A percentile compares a stretch with the other conserved stretches of the same genome.
phyloP scores from a whole-genome alignment of 2,329 filamentous ascomycete genomes.

The Fonsecaea multimorphosa region DNA sequence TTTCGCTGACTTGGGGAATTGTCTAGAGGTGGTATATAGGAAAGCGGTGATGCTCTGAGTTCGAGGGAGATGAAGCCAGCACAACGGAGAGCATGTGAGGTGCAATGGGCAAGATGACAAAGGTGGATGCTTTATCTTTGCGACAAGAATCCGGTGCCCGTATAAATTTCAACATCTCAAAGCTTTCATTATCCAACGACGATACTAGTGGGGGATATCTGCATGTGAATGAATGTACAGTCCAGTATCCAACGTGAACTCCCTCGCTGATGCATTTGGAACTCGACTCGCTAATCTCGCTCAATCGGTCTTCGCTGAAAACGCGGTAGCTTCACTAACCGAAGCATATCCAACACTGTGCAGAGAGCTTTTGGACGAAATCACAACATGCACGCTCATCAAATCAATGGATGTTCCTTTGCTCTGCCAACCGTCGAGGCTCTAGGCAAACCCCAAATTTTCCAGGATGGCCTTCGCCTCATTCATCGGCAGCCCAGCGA shows the following conservation, averaged over 20 bases:
- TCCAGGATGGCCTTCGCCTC: slow-evolving; percentile 51
- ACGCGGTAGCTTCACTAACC: slow-evolving; percentile 8
- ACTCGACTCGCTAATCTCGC: slow-evolving; percentile 20
- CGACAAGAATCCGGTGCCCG: background rate
- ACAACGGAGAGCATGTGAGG: background rate
- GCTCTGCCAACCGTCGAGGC: background rate
- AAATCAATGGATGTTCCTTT: background rate
- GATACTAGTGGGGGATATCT: slow-evolving; percentile 5
- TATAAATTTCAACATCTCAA: background rate
- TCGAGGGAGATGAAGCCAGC: background rate
- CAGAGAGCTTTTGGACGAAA: slow-evolving; percentile 14
- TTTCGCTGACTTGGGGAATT: background rate
- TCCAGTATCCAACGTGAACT: slow-evolving; percentile 13
- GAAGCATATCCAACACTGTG: slow-evolving; percentile 15
- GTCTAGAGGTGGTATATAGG: background rate
- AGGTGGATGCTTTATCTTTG: background rate
- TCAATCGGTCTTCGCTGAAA: slow-evolving; percentile 8
- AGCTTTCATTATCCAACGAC: slow-evolving; percentile 14
- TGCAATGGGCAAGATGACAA: background rate
- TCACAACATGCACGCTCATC: slow-evolving; percentile 7
- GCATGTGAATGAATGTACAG: slow-evolving; percentile 9
- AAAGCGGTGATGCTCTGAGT: background rate
- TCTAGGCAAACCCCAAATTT: slow-evolving; percentile 49
- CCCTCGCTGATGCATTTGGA: slow-evolving; percentile 17
- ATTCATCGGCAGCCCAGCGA: slow-evolving; percentile 57